Base-by-base conservation (phyloP, 2,329 filamentous ascomycete genomes). In the Aureobasidium namibiae region DNA sequence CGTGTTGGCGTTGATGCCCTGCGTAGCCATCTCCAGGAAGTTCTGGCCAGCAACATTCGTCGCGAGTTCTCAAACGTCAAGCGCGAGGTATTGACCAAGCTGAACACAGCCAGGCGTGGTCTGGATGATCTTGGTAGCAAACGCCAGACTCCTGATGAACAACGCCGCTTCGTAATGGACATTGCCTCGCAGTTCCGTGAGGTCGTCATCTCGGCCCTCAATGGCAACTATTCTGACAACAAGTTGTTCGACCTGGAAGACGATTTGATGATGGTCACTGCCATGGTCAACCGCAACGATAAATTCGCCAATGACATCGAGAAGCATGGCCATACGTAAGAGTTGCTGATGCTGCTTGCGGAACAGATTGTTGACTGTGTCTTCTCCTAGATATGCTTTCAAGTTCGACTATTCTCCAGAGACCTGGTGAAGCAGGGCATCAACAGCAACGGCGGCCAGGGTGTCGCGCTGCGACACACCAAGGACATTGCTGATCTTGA, bases 71-170 rank as follows among this genome's bases (percentile, higher is more conserved):
- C 77, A 3, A 70, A 72, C 60, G 73, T 75, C 3, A 69, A 72
- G 61, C 39, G 60, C 3, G 76, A 79, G 50, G 62, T 75, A 31
- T 60, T 61, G 1, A 50, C 21, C 8, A 73, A 70, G 60, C 63
- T 71, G 2, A 26, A 63, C 2, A 50, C 64, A 8, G 72, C 66
- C 1, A 46, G 48, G 4, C 62, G 63, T 0, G 67, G 66, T 0
- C 69, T 87, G 2, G 61, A 71, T 1, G 70, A 71, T 10, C 73
- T 87, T 0, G 84, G 85, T 0, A 69, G 72, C 1, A 71, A 76
- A 9, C 73, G 83, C 6, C 68, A 65, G 1, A 81, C 76, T 0
- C 26, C 72, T 0, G 60, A 70, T 0, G 76, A 85, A 59, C 81
- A 85, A 61, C 74, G 73, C 0, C 65, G 70, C 2, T 78, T 79